A percentile compares a stretch with the other conserved stretches of the same genome.
Evolutionary conservation across 2,329 filamentous ascomycete genomes (phyloP).

Genomic region (Exophiala oligosperma): DNA sequence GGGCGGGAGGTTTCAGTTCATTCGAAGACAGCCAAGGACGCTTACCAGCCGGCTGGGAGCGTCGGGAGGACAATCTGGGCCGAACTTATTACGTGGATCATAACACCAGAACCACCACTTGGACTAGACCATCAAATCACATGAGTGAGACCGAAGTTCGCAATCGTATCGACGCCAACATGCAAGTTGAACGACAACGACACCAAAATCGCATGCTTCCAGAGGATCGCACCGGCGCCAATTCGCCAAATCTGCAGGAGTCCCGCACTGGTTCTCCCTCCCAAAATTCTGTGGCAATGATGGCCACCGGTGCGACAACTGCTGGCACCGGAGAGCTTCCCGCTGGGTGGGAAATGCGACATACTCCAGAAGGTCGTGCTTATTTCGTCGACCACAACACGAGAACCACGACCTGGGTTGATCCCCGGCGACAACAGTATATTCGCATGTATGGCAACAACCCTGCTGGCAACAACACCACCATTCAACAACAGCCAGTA

Average conservation of each 20-base stretch:
- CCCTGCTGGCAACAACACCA: constrained; percentile 64
- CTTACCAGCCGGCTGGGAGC: constrained; percentile 90
- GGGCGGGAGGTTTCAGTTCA: constrained; percentile 70
- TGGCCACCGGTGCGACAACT: constrained; percentile 89
- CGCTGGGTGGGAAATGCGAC: constrained; percentile 92
- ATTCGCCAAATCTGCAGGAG: constrained; percentile 74
- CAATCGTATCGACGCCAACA: constrained; percentile 81
- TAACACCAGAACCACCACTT: constrained; percentile 94
- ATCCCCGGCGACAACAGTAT: constrained; percentile 94
- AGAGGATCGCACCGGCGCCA: constrained; percentile 91
- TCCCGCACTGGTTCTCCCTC: constrained; percentile 43
- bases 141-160: constrained; percentile 75
- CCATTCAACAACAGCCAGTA: constrained; percentile 95
- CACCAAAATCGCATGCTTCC: constrained; percentile 95
- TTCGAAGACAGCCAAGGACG: constrained; percentile 97
- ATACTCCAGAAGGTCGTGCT: constrained; percentile 88
- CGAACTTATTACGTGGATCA: constrained; percentile 98
- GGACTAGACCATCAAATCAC: constrained; percentile 82
- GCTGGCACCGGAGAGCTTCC: constrained; percentile 93
- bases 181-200: constrained; percentile 85
- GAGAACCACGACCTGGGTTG: constrained; percentile 96
- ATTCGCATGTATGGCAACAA: constrained; percentile 97
- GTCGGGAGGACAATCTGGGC: constrained; percentile 89
- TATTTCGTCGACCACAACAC: constrained; percentile 99
- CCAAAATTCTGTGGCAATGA: constrained; percentile 68